Base-by-base conservation (phyloP, 352 stramenopile genomes). In the Pythium aphanidermatum region DNA sequence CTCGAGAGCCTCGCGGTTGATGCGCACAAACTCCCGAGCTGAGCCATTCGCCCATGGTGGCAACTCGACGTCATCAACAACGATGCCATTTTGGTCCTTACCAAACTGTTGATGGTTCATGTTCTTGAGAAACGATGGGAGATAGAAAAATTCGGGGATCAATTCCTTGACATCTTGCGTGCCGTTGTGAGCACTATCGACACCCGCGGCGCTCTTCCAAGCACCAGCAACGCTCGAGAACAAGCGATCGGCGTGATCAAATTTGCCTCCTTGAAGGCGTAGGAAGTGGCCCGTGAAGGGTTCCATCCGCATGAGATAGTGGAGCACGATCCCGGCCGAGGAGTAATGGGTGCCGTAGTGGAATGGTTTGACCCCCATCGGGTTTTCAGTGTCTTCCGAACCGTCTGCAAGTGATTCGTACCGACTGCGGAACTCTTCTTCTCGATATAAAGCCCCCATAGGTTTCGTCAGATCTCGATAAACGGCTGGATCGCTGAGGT, bases 111-210 rank as follows among this genome's bases (percentile, higher is more conserved):
- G 86, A 17, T 89, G 58, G 58, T 99, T 98, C 10, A 78, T 50
- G 64, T 99, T 99, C 48, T 86, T 75, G 21, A 99, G 68, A 60
- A 99, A 99, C 12, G 88, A 74, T 20, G 93, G 83, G 23, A 97
- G 80, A 31, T 94, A 96, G 60, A 98, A 99, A 61, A 97, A 99
- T 70, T 99, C 97, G 10, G 97, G 97, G 13, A 91, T 99, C 10
- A 99, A 66, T 60, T 99, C 97, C 68, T 99, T 99, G 12, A 99
- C 95, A 63, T 99, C 96, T 32, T 94, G 90, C 2, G 95, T 94
- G 16, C 68, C 73, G 35, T 82, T 89, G 43, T 86, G 73, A 28
- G 70, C 74, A 16, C 51, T 75, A 45, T 89, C 70, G 27, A 76
- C 52, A 0, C 77, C 74, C 0, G 77, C 74, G 7, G 75, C 73